phyloP scores from a whole-genome alignment of 1,139 yeast species.

The Sugiyamaella novakii region DNA sequence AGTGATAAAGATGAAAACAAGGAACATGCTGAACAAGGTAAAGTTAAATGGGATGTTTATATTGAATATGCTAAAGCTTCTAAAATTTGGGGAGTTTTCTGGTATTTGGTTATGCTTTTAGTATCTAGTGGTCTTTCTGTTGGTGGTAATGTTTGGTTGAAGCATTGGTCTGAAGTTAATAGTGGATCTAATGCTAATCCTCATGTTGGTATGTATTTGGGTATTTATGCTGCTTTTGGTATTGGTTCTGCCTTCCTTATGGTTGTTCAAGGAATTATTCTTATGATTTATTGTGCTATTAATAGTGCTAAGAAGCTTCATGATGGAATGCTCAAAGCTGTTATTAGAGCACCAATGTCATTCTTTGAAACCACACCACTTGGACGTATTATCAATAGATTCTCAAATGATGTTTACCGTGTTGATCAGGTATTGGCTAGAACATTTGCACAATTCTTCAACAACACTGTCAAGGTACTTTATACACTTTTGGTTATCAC shows the following conservation, averaged over 20 bases:
- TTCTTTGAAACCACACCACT: constrained; percentile 97
- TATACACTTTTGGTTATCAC: constrained; percentile 83
- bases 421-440: constrained; percentile 87
- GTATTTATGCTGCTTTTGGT: constrained; percentile 76
- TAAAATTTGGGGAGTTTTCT: constrained; percentile 65
- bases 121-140: constrained; percentile 64
- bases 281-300: constrained; percentile 85
- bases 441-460: constrained; percentile 80
- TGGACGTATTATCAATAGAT: constrained; percentile 90
- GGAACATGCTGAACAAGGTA: constrained; percentile 91
- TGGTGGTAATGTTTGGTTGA: constrained; percentile 82
- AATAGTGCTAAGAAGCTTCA: constrained; percentile 81
- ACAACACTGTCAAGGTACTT: constrained; percentile 69
- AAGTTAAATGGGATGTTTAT: constrained; percentile 89
- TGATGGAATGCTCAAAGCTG: constrained; percentile 74
- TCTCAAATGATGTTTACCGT: constrained; percentile 90
- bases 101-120: constrained; percentile 52
- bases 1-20: constrained; percentile 36
- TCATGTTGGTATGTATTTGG: constrained; percentile 64
- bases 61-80: constrained; percentile 84
- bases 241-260: constrained; percentile 62
- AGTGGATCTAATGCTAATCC: constrained; percentile 71
- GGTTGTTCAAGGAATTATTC: constrained; percentile 65
- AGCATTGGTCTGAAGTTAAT: constrained; percentile 95
- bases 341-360: constrained; percentile 92